Base-by-base conservation (phyloP, 2,329 filamentous ascomycete genomes). In the Lasiodiplodia gonubiensis region DNA sequence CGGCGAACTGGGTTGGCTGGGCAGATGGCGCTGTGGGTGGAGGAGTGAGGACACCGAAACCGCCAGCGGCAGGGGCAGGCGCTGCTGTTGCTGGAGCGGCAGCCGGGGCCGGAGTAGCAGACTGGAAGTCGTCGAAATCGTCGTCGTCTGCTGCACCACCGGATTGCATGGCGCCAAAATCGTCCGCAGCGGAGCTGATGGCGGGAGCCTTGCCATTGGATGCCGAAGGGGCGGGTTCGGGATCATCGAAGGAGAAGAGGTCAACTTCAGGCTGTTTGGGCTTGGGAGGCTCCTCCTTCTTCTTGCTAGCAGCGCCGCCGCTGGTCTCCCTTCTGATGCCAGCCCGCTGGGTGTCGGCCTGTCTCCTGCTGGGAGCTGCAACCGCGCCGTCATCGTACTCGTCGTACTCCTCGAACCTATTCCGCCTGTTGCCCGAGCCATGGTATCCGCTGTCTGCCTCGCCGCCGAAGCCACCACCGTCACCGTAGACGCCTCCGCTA, bases 91-190 rank as follows among this genome's bases (percentile, higher is more conserved):
- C 70, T 25, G 79, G 71, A n/a, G 77, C 71, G 25, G 85, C 78
- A 48, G 84, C 79, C 21, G 84, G 77, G 25, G 78, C 82, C 3
- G 90, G 87, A 2, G 91, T 83, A 16, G 94, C 94, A 23, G 93
- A 97, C 79, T 97, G 93, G 84, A 98, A 98, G 76, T 99, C 95
- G 76, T 98, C 95, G 75, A 98, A 98, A 70, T 97, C 95, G 72
- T 97, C 94, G 70, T 97, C 94, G 70, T 92, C 90, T 63, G 88
- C 89, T 51, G 83, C 83, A 35, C 80, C 79, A 18, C 81, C 82
- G 11, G 86, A 82, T 70, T 80, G 75, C 70, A 82, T 76, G 59
- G 79, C 77, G 48, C 79, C 81, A 71, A 83, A 80, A 66, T 80
- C 79, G 70, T 81, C 79, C 25, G 79, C 78, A 30, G 81, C 77